Evolutionary conservation across 1,284 basidiomycete genomes (phyloP).

Genomic region (Puccinia horiana): DNA sequence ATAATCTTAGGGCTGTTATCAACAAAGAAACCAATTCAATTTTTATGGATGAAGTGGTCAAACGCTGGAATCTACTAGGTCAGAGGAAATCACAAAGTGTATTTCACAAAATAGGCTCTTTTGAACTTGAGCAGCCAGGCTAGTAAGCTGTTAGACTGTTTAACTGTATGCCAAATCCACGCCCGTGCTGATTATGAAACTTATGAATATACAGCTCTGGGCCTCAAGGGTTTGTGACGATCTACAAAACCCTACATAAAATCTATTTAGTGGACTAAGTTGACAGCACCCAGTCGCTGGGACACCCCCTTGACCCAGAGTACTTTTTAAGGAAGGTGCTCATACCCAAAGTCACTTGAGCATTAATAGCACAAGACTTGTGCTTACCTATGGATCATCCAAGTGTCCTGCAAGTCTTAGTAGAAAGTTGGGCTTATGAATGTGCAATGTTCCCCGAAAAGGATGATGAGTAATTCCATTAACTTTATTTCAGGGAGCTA

Average conservation of each 20-base stretch:
- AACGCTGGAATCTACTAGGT: background rate
- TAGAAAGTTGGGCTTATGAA: background rate
- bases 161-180: background rate
- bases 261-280: background rate
- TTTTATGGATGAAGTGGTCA: background rate
- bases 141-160: too few species aligned
- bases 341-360: background rate
- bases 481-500: too few species aligned
- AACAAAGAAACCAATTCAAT: background rate
- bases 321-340: background rate
- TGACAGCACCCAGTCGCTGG: background rate
- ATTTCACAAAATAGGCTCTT: background rate
- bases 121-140: background rate
- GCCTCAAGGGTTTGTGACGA: background rate
- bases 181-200: background rate
- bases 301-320: background rate
- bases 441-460: background rate
- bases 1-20: background rate
- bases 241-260: background rate
- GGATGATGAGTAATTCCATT: background rate
- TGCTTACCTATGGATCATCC: background rate
- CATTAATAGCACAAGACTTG: background rate
- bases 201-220: background rate
- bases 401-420: background rate
- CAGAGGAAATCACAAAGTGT: background rate